Evolutionary conservation across 208 protist genomes (phyloP).

Genomic region (Wallacemonas collosoma): DNA sequence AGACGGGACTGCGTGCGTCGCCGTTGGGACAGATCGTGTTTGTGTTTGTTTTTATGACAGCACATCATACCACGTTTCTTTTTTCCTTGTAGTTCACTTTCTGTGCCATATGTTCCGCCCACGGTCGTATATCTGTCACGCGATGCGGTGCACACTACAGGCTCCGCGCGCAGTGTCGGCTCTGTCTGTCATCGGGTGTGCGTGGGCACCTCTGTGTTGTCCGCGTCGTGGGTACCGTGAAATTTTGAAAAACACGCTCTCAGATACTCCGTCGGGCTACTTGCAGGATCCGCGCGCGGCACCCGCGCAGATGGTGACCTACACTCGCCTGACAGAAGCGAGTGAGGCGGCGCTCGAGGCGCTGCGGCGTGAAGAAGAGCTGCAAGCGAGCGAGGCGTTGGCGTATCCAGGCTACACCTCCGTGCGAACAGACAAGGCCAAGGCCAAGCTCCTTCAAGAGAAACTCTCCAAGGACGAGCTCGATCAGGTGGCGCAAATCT

Average conservation of each 20-base stretch:
- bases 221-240: conserved; percentile 44
- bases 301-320: conserved; percentile 50
- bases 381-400: conserved; percentile 58
- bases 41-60: no score
- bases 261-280: conserved; percentile 75
- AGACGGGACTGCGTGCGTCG: no score
- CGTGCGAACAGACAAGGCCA: conserved; percentile 43
- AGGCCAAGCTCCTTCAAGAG: conserved; percentile 37
- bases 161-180: no score
- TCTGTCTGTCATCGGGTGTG: no score
- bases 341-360: conserved; percentile 42
- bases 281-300: conserved; percentile 60
- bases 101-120: no score
- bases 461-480: conserved; percentile 29
- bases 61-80: no score
- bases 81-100: no score
- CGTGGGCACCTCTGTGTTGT: neutral
- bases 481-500: conserved; percentile 23
- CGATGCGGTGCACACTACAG: no score
- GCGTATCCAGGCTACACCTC: conserved; percentile 73
- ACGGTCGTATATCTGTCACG: no score
- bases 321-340: conserved; percentile 32
- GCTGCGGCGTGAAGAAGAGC: conserved; percentile 51
- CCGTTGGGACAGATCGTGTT: no score
- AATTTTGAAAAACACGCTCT: conserved; percentile 60